Evolutionary conservation across 2,329 filamentous ascomycete genomes (phyloP), one percentile per base, ranked within the genome.

Genomic region (Hypoxylon sp.): DNA sequence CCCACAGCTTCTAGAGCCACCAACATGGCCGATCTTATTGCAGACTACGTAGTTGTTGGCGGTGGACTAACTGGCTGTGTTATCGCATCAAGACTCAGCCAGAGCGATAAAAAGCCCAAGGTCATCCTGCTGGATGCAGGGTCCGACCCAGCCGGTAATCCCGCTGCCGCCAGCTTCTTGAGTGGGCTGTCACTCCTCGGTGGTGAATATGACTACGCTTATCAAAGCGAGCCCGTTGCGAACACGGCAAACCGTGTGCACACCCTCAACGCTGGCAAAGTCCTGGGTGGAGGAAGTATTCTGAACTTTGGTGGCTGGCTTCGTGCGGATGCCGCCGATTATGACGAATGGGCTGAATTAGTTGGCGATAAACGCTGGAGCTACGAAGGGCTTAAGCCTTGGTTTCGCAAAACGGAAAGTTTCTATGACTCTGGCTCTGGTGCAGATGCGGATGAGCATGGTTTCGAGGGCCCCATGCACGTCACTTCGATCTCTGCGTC

Each of bases 381-480:
- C 65, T 85, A 83, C 61, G 75, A 83, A 2, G 79, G 79, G 7
- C 79, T 86, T 31, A 77, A 83, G 14, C 82, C 82, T 1, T 88
- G 83, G 74, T 81, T 85, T 59, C 75, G 76, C 42, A 84, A 81
- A 64, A 70, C 78, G 0, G 83, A 85, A 65, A 64, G 63, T 6
- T 73, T 73, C 13, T 77, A 78, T 13, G 72, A 74, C 27, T 37
- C 73, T 27, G 25, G 3, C 25, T 27, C 25, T 25, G 37, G 20
- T 0, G 49, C 74, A 20, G 74, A 82, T 30, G 48, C 75, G 0
- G 74, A 80, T 8, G 80, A 83, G 20, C 79, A 83, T 60, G 80
- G 79, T 1, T 71, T 81, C 22, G 79, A 81, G 13, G 79, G 79
- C 0, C 82, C 81, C 0, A 78, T 82, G 6, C 57, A 75, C 1